A percentile compares a stretch with the other conserved stretches of the same genome.
Conservation (phyloP, 352 stramenopile species). For the Pythium myriotylum region DNA sequence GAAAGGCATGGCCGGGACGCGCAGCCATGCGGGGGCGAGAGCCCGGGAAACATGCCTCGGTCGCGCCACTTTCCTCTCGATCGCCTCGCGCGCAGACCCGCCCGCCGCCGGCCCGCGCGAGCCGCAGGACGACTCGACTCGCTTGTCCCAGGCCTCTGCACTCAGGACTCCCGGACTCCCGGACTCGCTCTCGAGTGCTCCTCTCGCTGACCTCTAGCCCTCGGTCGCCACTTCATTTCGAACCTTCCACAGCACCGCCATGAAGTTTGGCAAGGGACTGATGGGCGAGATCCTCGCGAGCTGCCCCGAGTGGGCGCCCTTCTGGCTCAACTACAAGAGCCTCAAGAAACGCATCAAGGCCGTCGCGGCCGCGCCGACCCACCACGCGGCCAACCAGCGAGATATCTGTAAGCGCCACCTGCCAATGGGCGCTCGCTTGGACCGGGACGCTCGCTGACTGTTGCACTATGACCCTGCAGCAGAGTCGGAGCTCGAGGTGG, state of each 20-base stretch:
- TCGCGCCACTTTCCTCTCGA: conserved; percentile 9
- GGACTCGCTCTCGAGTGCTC: background rate
- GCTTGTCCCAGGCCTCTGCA: background rate
- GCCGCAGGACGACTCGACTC: too few relatives aligned
- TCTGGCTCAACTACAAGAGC: conserved; percentile 88
- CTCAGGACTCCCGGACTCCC: background rate
- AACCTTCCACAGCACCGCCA: conserved; percentile 20
- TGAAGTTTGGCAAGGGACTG: conserved; percentile 86
- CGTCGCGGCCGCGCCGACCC: conserved; percentile 44
- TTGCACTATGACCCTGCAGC: conserved; percentile 28
- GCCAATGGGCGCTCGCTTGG: too few relatives aligned
- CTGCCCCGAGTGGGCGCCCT: conserved; percentile 82
- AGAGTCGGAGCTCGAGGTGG: conserved; percentile 70
- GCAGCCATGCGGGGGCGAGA: conserved; percentile 13
- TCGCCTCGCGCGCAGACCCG: conserved; percentile 1
- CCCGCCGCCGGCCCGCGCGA: background rate
- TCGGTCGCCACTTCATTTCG: background rate
- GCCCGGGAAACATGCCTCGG: background rate
- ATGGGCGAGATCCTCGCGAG: conserved; percentile 71
- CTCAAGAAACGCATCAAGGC: conserved; percentile 87
- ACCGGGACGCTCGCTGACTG: too few relatives aligned
- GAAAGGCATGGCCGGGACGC: conserved; percentile 13
- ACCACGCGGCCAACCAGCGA: conserved; percentile 38
- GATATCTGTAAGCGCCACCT: conserved; percentile 40
- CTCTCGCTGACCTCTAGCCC: background rate